phyloP scores from a whole-genome alignment of 441 rosid species.

The Syzygium syzygioides region DNA sequence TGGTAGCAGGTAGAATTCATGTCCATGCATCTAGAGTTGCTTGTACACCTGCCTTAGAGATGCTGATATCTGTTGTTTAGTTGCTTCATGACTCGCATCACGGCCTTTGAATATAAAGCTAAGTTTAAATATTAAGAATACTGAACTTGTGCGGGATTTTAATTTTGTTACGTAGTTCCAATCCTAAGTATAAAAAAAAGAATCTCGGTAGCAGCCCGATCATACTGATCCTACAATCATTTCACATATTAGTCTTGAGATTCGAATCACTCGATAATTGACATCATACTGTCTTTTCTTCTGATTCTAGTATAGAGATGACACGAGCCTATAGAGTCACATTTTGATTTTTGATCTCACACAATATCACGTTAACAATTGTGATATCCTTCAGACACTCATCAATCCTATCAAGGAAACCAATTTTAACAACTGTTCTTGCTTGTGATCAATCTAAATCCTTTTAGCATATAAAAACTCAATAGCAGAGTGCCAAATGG shows the following conservation, averaged over 20 bases:
- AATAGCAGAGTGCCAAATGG: background rate
- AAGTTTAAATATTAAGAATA: fast-evolving
- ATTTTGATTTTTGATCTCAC: background rate
- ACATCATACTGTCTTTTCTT: background rate
- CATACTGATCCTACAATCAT: background rate
- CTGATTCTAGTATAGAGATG: background rate
- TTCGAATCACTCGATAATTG: background rate
- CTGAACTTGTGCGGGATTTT: background rate
- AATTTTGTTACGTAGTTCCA: background rate
- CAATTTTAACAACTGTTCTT: background rate
- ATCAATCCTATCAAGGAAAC: background rate
- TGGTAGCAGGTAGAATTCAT: background rate
- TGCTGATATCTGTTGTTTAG: background rate
- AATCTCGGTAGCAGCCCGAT: fast-evolving
- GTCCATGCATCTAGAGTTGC: background rate
- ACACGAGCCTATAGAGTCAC: background rate
- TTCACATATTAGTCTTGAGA: background rate
- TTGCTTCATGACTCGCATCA: background rate
- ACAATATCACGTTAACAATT: background rate
- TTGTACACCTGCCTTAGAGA: background rate
- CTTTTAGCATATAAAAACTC: background rate
- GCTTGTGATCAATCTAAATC: background rate
- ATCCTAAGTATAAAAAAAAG: background rate
- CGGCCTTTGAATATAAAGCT: background rate
- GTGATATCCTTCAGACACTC: background rate